These are phyloP conservation scores for Claviceps monticola DNA, from an alignment of 2,329 filamentous ascomycete genomes.

Conservation along the genomic window DNA sequence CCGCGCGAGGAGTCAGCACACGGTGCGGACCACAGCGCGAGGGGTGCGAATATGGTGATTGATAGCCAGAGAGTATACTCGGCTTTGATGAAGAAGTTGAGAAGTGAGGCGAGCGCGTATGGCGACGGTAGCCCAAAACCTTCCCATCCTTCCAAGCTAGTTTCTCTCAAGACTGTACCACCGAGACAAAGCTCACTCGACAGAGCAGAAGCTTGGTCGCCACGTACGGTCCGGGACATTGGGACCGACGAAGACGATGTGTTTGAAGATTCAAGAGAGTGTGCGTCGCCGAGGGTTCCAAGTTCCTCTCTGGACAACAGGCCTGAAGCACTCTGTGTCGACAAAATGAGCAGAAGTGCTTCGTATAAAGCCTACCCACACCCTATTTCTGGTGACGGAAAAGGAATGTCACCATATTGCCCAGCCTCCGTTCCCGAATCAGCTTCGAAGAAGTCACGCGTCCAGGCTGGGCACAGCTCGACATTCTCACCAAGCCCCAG, in stretches of 20 bases:
- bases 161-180: slow-evolving; percentile 3
- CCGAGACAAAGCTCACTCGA: slow-evolving; percentile 9
- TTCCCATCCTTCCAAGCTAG: not conserved
- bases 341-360: not conserved
- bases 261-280: slow-evolving; percentile 10
- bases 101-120: slow-evolving; percentile 21
- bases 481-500: slow-evolving; percentile 38
- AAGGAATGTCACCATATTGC: slow-evolving; percentile 4
- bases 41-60: slow-evolving; percentile 16
- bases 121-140: slow-evolving; percentile 4
- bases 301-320: not conserved
- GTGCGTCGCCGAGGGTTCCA: not conserved
- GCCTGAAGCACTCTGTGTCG: not conserved
- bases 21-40: slow-evolving; percentile 6
- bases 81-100: slow-evolving; percentile 45
- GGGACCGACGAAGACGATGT: slow-evolving; percentile 20
- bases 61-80: slow-evolving; percentile 49
- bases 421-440: not conserved
- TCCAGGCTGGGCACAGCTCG: slow-evolving; percentile 28
- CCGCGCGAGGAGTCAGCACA: not conserved
- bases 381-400: slow-evolving; percentile 5
- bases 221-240: slow-evolving; percentile 21
- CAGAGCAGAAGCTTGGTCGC: slow-evolving; percentile 9
- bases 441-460: slow-evolving; percentile 10
- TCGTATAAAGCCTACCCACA: slow-evolving; percentile 7